Base-by-base conservation (phyloP, 345 rosid species). In the Melaleuca alternifolia region DNA sequence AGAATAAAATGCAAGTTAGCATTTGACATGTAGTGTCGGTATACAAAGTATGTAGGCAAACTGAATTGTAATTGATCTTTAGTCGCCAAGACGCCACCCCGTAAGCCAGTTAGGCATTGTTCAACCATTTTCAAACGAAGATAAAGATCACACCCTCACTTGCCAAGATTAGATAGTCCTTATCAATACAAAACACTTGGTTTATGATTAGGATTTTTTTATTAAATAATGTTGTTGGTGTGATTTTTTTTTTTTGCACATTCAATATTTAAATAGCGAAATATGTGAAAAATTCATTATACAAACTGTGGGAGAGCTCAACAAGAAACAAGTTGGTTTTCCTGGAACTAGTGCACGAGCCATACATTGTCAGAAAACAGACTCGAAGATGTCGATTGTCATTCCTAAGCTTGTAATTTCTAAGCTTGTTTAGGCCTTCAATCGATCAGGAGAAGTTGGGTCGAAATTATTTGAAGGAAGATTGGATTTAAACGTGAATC, bases 1-100 rank as follows among this genome's bases (percentile, higher is more conserved):
- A 57, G 15, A 57, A 54, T 41, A 11, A 26, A 11, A 59, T 11
- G 65, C 33, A 26, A 59, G 2, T 59, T 59, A 26, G 33, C n/a
- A 26, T 59, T 59, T 59, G n/a, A 59, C 65, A 26, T 26, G 65
- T 28, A 59, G 1, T 24, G 33, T 26, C 5, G 65, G 33, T 11
- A 57, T 57, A 26, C 33, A 2, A 26, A 26, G 8, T 26, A 57
- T 6, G 6, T 57, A 26, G 65, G 65, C 65, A 57, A 57, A 57
- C 7, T 57, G 0, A 14, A 11, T 5, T 57, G 30, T 15, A 57
- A 26, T 57, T 57, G 16, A 57, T 57, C n/a, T 57, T 26, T 57
- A 57, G 26, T 11, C 0, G 7, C 33, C 0, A 6, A 13, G 65
- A 6, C 6, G 10, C 28, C 5, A 24, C 14, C 14, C n/a, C n/a